Evolutionary conservation across 345 rosid species (phyloP).

Genomic region (Euphorbia peplus): DNA sequence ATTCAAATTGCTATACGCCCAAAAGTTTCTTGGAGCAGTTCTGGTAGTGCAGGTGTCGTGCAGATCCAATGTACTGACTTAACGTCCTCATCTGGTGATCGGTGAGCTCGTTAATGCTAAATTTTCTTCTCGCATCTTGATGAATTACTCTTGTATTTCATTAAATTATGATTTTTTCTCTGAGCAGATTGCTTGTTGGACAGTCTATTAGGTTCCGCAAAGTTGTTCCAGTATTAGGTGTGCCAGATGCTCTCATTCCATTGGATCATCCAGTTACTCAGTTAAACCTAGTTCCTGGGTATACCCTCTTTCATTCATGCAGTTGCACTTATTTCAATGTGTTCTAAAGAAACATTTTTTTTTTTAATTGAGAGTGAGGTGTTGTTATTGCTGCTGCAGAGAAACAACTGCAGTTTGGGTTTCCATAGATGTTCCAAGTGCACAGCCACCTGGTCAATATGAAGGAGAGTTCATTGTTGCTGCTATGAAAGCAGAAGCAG

Average conservation of each 20-base stretch:
- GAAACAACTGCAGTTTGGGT: conserved; percentile 87
- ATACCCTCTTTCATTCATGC: conserved; percentile 22
- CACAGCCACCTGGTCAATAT: conserved; percentile 84
- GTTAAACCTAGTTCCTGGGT: conserved; percentile 82
- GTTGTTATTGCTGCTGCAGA: conserved; percentile 38
- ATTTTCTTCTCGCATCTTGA: conserved; percentile 4
- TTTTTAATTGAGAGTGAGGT: conserved; percentile 22
- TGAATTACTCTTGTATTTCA: conserved; percentile 14
- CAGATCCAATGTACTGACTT: conserved; percentile 88
- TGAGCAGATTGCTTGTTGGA: conserved; percentile 71
- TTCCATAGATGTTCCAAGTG: conserved; percentile 84
- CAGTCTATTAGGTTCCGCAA: conserved; percentile 63
- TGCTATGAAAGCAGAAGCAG: conserved; percentile 59
- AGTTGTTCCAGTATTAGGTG: conserved; percentile 79
- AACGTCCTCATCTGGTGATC: conserved; percentile 73
- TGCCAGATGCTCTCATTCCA: conserved; percentile 98
- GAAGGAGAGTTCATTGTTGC: conserved; percentile 83
- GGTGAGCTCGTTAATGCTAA: conserved; percentile 46
- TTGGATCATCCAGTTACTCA: conserved; percentile 74
- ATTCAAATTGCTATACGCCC: conserved; percentile 91
- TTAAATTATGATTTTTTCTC: conserved; percentile 21
- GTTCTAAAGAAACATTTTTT: conserved; percentile 8
- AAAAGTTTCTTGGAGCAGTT: conserved; percentile 83
- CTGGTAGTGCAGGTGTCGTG: conserved; percentile 60
- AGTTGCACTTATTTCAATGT: conserved; percentile 1